These are phyloP conservation scores for Biscogniauxia sp. DNA, from an alignment of 2,329 filamentous ascomycete genomes.

Conservation along the genomic window DNA sequence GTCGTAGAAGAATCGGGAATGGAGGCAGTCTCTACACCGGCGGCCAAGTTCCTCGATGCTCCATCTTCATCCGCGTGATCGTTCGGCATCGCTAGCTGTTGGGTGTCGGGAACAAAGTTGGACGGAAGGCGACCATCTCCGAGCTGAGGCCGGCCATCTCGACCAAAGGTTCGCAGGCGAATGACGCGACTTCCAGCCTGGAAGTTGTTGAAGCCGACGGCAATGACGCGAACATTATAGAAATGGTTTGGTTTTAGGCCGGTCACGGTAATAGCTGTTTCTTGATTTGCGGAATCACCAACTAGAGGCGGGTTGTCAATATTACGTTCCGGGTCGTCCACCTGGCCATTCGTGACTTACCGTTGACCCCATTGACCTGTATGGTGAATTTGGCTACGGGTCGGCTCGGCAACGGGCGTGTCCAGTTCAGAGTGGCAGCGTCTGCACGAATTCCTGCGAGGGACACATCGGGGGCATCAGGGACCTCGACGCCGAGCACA, in stretches of 20 bases:
- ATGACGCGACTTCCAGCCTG: conserved; percentile 85
- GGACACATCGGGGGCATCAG: conserved; percentile 82
- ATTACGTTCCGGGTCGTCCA: conserved; percentile 1
- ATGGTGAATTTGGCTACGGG: conserved; percentile 85
- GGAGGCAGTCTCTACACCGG: conserved; percentile 59
- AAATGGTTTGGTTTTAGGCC: conserved; percentile 83
- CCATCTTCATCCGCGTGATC: conserved; percentile 51
- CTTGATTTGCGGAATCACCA: conserved; percentile 76
- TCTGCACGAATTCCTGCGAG: conserved; percentile 85
- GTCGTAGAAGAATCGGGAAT: conserved; percentile 62
- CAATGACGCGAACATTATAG: conserved; percentile 91
- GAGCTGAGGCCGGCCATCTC: conserved; percentile 61
- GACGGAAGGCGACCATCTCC: conserved; percentile 56
- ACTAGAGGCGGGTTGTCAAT: conserved; percentile 48
- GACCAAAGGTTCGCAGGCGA: conserved; percentile 73
- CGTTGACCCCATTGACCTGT: conserved; percentile 89
- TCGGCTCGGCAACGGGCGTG: conserved; percentile 62
- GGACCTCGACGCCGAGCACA: conserved; percentile 91
- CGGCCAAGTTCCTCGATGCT: conserved; percentile 48
- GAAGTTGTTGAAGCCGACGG: conserved; percentile 88
- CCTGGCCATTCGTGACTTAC: conserved; percentile 46
- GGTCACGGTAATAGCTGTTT: conserved; percentile 87
- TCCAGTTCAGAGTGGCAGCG: conserved; percentile 89
- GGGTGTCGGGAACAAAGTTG: conserved; percentile 54
- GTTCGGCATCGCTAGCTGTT: conserved; percentile 36